A percentile compares a stretch with the other conserved stretches of the same genome.
Evolutionary conservation across 2,329 filamentous ascomycete genomes (phyloP).

Genomic region (Aspergillus sp.): DNA sequence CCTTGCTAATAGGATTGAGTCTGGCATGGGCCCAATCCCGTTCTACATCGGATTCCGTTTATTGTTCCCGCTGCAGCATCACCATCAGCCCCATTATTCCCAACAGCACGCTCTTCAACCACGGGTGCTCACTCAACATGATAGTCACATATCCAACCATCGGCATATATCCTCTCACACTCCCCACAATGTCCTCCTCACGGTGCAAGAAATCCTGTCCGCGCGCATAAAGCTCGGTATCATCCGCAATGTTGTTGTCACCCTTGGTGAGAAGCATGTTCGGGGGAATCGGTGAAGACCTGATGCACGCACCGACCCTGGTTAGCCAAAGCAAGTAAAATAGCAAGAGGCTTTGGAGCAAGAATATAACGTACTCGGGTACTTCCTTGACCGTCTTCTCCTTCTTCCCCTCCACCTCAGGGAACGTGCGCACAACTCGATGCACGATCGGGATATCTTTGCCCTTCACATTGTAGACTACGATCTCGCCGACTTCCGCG

Average conservation of each 20-base stretch:
- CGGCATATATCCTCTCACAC: constrained; percentile 86
- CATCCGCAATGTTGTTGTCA: constrained; percentile 92
- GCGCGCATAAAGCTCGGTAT: constrained; percentile 84
- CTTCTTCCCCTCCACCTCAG: constrained; percentile 43
- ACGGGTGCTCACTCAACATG: constrained; percentile 89
- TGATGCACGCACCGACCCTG: constrained; percentile 4
- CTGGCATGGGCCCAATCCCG: too few species aligned
- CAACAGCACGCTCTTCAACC: constrained; percentile 93
- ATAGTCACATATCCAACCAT: constrained; percentile 98
- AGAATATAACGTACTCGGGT: constrained; percentile 24
- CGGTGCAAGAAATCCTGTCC: constrained; percentile 86
- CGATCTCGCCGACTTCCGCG: constrained; percentile 69
- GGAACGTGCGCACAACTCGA: constrained; percentile 72
- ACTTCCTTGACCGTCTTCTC: constrained; percentile 37
- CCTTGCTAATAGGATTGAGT: background rate
- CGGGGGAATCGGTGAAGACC: constrained; percentile 25
- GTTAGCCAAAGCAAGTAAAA: background rate
- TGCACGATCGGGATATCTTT: constrained; percentile 99
- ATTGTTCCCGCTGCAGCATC: constrained; percentile 82
- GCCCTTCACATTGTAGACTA: constrained; percentile 80
- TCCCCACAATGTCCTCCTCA: constrained; percentile 83
- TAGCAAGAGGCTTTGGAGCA: background rate
- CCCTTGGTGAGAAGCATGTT: constrained; percentile 85
- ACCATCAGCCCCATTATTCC: constrained; percentile 94
- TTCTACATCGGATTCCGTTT: background rate